These are phyloP conservation scores for Capillidium heterosporum DNA, from an alignment of 371 early-diverging fungal species.

Conservation along the genomic window DNA sequence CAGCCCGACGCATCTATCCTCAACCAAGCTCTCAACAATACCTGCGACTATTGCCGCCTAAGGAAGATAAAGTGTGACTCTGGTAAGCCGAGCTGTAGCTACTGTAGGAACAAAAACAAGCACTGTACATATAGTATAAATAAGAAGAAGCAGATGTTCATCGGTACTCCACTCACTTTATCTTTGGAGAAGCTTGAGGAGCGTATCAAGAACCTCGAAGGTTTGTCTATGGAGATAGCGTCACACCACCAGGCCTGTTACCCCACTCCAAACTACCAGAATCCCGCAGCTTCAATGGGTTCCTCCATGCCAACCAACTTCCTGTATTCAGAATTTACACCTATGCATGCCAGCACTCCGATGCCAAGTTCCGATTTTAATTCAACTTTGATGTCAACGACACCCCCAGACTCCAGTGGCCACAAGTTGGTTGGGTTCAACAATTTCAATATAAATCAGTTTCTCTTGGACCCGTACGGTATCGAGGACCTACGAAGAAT, in stretches of 20 bases:
- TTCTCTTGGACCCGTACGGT: neutral
- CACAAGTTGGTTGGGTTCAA: neutral
- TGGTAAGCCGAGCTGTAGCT: neutral
- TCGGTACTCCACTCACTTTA: neutral
- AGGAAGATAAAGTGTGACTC: neutral
- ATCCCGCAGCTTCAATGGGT: too few species aligned
- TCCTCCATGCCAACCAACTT: too few species aligned
- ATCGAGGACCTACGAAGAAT: neutral
- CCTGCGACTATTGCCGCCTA: neutral
- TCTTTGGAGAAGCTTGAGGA: slow-evolving; percentile 1
- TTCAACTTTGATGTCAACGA: too few species aligned
- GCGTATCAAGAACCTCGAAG: neutral
- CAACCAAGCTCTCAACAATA: neutral
- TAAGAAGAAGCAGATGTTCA: slow-evolving; percentile 1
- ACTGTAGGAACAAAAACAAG: neutral
- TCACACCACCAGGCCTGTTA: too few species aligned
- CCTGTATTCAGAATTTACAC: too few species aligned
- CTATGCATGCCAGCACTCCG: too few species aligned
- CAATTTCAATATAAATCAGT: neutral
- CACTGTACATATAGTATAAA: neutral
- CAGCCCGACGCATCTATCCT: too few species aligned
- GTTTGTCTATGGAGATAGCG: neutral
- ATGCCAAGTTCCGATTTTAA: too few species aligned
- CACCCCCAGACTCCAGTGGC: too few species aligned
- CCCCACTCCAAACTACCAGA: too few species aligned